Conservation (phyloP, 805 yeast genomes). For the Wickerhamomyces sydowiorum region DNA sequence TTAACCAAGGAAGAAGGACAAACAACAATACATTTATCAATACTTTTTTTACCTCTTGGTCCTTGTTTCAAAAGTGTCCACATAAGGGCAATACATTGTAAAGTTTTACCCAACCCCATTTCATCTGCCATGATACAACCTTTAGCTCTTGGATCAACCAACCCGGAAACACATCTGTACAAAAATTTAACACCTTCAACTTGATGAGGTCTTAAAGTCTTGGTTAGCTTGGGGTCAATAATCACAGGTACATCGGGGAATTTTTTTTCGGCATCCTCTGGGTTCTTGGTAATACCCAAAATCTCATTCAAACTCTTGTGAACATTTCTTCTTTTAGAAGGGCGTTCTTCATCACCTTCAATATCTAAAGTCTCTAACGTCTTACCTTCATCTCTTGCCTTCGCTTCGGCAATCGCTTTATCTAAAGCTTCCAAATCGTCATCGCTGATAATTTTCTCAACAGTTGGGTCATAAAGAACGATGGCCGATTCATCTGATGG, state of each 20-base stretch:
- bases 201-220: slow-evolving; percentile 91
- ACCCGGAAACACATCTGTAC: slow-evolving; percentile 86
- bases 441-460: slow-evolving; percentile 42
- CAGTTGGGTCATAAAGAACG: slow-evolving; percentile 91
- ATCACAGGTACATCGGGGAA: slow-evolving; percentile 92
- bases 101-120: slow-evolving; percentile 91
- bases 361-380: slow-evolving; percentile 22
- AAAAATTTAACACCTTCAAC: slow-evolving; percentile 91
- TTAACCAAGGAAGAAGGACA: slow-evolving; percentile 93
- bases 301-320: slow-evolving; percentile 76
- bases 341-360: slow-evolving; percentile 8
- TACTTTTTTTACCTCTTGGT: slow-evolving; percentile 74
- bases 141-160: slow-evolving; percentile 73
- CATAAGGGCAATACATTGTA: slow-evolving; percentile 83
- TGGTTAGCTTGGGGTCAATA: slow-evolving; percentile 82
- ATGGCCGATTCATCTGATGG: slow-evolving; percentile 92
- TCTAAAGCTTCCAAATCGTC: slow-evolving; percentile 24
- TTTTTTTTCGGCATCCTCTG: slow-evolving; percentile 42
- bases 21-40: slow-evolving; percentile 85
- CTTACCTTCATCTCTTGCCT: slow-evolving; percentile 23
- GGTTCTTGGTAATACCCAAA: slow-evolving; percentile 58
- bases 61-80: slow-evolving; percentile 91
- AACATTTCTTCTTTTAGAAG: slow-evolving; percentile 31
- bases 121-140: slow-evolving; percentile 99
- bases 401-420: slow-evolving; percentile 24